Evolutionary conservation across 2,329 filamentous ascomycete species (phyloP).

Genomic region (Colletotrichum sansevieriae): DNA sequence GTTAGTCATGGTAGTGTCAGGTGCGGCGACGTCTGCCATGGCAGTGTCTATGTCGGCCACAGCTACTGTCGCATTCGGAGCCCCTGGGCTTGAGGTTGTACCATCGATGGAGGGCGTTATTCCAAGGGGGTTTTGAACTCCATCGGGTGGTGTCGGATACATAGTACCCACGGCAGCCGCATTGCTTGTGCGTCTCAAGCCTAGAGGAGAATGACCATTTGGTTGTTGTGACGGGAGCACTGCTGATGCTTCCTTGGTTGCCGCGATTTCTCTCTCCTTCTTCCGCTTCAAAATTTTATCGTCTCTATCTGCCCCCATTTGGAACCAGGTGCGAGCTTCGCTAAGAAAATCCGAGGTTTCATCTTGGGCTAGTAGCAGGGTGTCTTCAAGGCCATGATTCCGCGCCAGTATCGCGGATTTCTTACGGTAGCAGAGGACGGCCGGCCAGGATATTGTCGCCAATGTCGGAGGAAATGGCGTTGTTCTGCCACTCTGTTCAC

Average conservation of each 20-base stretch:
- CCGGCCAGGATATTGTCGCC: slow-evolving; percentile 66
- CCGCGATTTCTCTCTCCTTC: slow-evolving; percentile 61
- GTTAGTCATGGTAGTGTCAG: slow-evolving; percentile 49
- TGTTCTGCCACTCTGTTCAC: slow-evolving; percentile 57
- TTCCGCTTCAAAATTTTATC: slow-evolving; percentile 62
- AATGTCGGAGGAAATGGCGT: slow-evolving; percentile 51
- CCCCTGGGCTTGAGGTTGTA: slow-evolving; percentile 67
- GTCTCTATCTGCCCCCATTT: slow-evolving; percentile 59
- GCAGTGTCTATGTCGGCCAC: slow-evolving; percentile 52
- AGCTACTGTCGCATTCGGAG: slow-evolving; percentile 50
- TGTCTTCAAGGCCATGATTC: slow-evolving; percentile 56
- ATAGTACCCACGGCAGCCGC: slow-evolving; percentile 65
- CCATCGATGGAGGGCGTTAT: slow-evolving; percentile 70
- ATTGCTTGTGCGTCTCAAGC: slow-evolving; percentile 63
- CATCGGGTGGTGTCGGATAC: slow-evolving; percentile 81
- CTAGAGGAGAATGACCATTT: slow-evolving; percentile 66
- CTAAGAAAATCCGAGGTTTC: slow-evolving; percentile 64
- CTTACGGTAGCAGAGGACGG: slow-evolving; percentile 66
- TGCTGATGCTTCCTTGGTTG: slow-evolving; percentile 58
- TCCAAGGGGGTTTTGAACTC: slow-evolving; percentile 65
- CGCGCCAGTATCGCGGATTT: slow-evolving; percentile 57
- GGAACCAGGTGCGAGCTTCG: slow-evolving; percentile 63
- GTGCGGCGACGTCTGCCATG: slow-evolving; percentile 41
- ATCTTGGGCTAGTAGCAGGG: slow-evolving; percentile 52
- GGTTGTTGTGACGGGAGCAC: slow-evolving; percentile 58